Evolutionary conservation across 164 flowering plant genomes (phyloP).

Genomic region (Brasenia schreberi): DNA sequence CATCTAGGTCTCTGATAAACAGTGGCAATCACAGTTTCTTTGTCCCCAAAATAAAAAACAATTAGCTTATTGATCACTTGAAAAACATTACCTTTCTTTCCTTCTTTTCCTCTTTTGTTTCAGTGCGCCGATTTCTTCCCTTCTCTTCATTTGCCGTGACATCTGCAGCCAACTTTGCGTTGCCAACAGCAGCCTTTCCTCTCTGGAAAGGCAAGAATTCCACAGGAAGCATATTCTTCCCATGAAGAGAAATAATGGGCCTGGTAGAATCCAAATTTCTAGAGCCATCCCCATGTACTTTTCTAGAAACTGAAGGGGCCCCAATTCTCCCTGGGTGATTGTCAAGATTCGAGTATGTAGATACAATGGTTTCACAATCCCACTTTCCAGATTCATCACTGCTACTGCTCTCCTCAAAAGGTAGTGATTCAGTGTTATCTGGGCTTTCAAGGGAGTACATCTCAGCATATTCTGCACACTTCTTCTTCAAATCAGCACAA

Average conservation of each 20-base stretch:
- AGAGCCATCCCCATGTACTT: slow-evolving; percentile 33
- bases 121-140: slow-evolving; percentile 48
- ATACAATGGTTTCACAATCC: slow-evolving; percentile 88
- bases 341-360: slow-evolving; percentile 90
- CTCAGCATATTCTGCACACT: slow-evolving; percentile 70
- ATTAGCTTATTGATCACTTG: neutral
- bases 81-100: slow-evolving; percentile 62
- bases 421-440: slow-evolving; percentile 23
- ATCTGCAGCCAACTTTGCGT: slow-evolving; percentile 18
- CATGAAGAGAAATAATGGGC: slow-evolving; percentile 50
- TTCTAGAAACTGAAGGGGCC: slow-evolving; percentile 46
- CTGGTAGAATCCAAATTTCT: slow-evolving; percentile 16
- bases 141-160: slow-evolving; percentile 17
- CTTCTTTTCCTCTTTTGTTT: slow-evolving; percentile 91
- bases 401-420: slow-evolving; percentile 42
- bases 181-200: slow-evolving; percentile 24
- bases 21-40: no score
- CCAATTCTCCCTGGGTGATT: slow-evolving; percentile 86
- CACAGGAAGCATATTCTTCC: slow-evolving; percentile 73
- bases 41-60: no score
- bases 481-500: slow-evolving; percentile 44
- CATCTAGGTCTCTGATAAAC: no score
- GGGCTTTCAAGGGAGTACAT: slow-evolving; percentile 41
- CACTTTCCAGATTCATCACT: slow-evolving; percentile 76
- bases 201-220: slow-evolving; percentile 45